Evolutionary conservation across 495 filamentous ascomycete genomes (phyloP).

Genomic region (Xylaria acuta): DNA sequence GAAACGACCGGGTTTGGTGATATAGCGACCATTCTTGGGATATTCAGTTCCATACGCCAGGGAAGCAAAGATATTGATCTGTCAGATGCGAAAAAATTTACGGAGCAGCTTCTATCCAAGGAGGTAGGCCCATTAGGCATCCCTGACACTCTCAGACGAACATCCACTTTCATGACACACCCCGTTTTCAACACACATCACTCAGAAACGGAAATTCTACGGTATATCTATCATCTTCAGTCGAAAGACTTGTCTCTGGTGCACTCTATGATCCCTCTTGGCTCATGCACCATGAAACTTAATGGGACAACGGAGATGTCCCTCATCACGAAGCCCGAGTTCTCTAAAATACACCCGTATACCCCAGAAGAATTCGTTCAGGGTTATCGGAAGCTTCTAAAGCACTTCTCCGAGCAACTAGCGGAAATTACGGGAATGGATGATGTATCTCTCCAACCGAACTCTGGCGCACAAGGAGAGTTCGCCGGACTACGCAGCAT

Average conservation of each 20-base stretch:
- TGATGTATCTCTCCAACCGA: conserved; percentile 89
- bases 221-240: conserved; percentile 93
- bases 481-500: conserved; percentile 94
- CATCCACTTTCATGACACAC: conserved; percentile 80
- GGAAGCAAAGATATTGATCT: conserved; percentile 33
- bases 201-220: conserved; percentile 93
- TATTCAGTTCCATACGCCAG: conserved; percentile 13
- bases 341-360: conserved; percentile 87
- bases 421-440: conserved; percentile 90
- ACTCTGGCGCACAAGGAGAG: conserved; percentile 96
- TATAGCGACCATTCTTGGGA: conserved; percentile 38
- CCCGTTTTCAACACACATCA: conserved; percentile 97
- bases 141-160: conserved; percentile 71
- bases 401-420: conserved; percentile 77
- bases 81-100: conserved; percentile 43
- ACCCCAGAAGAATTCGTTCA: conserved; percentile 65
- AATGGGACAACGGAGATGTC: conserved; percentile 96
- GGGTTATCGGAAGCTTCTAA: conserved; percentile 74
- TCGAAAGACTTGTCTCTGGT: conserved; percentile 94
- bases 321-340: conserved; percentile 83
- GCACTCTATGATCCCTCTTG: conserved; percentile 99
- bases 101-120: conserved; percentile 42
- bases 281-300: conserved; percentile 99
- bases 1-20: conserved; percentile 47
- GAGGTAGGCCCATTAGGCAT: conserved; percentile 57